phyloP scores from a whole-genome alignment of 2,329 filamentous ascomycete species.

The Exophiala mesophila region DNA sequence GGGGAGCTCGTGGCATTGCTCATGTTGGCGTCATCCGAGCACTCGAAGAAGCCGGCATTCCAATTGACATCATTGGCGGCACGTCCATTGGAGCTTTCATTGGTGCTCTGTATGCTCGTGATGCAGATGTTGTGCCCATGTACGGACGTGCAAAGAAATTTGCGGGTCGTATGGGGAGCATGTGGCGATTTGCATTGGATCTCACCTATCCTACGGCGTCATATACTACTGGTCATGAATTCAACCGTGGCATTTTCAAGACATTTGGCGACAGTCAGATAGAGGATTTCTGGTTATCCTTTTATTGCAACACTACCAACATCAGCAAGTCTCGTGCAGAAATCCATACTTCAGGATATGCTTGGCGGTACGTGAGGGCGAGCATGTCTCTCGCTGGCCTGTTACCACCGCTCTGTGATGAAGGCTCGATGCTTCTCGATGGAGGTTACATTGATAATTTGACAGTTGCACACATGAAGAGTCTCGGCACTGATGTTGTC shows the following conservation, averaged over 20 bases:
- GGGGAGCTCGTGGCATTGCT: slow-evolving; percentile 84
- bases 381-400: slow-evolving; percentile 95
- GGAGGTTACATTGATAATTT: slow-evolving; percentile 97
- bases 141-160: slow-evolving; percentile 97
- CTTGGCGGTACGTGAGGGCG: slow-evolving; percentile 93
- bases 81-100: slow-evolving; percentile 97
- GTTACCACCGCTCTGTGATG: slow-evolving; percentile 88
- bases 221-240: slow-evolving; percentile 97
- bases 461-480: slow-evolving; percentile 96
- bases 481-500: slow-evolving; percentile 84
- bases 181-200: slow-evolving; percentile 97
- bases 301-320: slow-evolving; percentile 99
- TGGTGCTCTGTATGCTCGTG: slow-evolving; percentile 88
- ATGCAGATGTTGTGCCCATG: slow-evolving; percentile 95
- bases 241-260: slow-evolving; percentile 98
- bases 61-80: slow-evolving; percentile 89
- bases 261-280: slow-evolving; percentile 95
- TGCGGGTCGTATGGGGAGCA: slow-evolving; percentile 94
- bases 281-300: slow-evolving; percentile 98
- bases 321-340: slow-evolving; percentile 90
- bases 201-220: slow-evolving; percentile 93
- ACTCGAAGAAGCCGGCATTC: slow-evolving; percentile 91
- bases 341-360: slow-evolving; percentile 93
- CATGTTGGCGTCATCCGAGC: slow-evolving; percentile 93
- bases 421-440: slow-evolving; percentile 93